phyloP scores from a whole-genome alignment of 169 alveolate genomes.

The Plasmodium adleri region DNA sequence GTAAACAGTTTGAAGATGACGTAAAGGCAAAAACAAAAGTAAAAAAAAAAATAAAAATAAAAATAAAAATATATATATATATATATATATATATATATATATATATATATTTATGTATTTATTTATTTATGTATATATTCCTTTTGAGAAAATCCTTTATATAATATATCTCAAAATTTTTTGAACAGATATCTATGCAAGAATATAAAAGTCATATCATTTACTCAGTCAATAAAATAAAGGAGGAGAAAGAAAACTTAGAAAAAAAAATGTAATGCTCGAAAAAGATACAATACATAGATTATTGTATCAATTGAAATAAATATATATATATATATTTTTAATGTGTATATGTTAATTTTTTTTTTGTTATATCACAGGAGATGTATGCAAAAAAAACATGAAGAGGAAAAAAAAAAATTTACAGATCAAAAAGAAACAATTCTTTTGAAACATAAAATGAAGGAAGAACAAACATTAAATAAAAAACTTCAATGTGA shows the following conservation, averaged over 20 bases:
- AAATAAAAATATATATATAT: neutral
- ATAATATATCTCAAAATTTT: neutral
- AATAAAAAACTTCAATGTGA: slow-evolving; percentile 27
- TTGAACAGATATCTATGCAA: slow-evolving; percentile 12
- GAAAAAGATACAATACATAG: too few relatives aligned
- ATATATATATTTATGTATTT: neutral
- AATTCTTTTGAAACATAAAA: slow-evolving; percentile 7
- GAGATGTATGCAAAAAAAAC: slow-evolving; percentile 25
- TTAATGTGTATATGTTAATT: neutral
- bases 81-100: slow-evolving; percentile 6
- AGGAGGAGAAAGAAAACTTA: slow-evolving; percentile 29
- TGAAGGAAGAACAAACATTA: slow-evolving; percentile 30
- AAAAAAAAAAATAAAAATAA: neutral
- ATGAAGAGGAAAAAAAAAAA: slow-evolving; percentile 12
- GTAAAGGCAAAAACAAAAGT: slow-evolving; percentile 64
- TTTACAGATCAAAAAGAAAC: neutral
- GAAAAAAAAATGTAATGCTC: slow-evolving; percentile 51
- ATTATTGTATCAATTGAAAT: too few relatives aligned
- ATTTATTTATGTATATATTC: neutral
- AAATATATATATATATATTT: neutral
- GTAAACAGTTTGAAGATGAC: slow-evolving; percentile 48
- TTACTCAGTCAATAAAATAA: slow-evolving; percentile 6
- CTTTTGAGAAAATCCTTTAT: neutral
- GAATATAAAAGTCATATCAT: neutral
- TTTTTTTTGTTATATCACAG: neutral